Evolutionary conservation across 169 alveolate genomes (phyloP), one percentile per base, ranked within the genome.

Genomic region (Ichthyophthirius multifiliis): DNA sequence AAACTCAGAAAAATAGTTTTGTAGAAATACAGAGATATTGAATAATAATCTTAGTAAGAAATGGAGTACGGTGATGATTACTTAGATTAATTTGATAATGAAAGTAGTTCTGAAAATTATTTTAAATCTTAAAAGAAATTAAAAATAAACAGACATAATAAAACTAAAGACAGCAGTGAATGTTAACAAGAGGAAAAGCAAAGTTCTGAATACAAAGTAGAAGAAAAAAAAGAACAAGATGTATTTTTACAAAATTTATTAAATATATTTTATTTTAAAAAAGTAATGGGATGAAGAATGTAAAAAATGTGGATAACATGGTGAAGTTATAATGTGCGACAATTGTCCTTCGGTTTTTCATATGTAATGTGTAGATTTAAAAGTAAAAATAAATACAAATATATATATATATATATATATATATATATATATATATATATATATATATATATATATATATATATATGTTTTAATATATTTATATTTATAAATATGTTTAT

Each of bases 321-420:
- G 84, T 18, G 73, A 78, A 43, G 84, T 78, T 3, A 43, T 78
- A 5, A 63, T 74, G 47, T 78, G 84, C 20, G 84, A 78, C 65
- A 78, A 76, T 4, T 78, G 84, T 34, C 84, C 84, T 41, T 44
- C 48, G 32, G 84, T 78, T 18, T 78, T 64, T 37, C 84, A 78
- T 65, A 71, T 75, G 10, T 64, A 78, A 78, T 78, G 84, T 44
- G 65, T 78, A n/a, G 73, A 67, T n/a, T 65, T 78, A 32, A 78
- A 78, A 63, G 84, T 55, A 55, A 9, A 9, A 41, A 12, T 9
- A 12, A 41, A 9, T 9, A 12, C 7, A 9, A 41, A 12, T 12
- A 41, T 41, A 44, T n/a, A 4, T n/a, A 0, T 15, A 2, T 15
- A n/a, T 0, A 44, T 7, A 44, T 7, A 44, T n/a, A n/a, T 16